These are phyloP conservation scores for Starmerella sp. DNA, from an alignment of 805 yeast genomes.

Conservation along the genomic window DNA sequence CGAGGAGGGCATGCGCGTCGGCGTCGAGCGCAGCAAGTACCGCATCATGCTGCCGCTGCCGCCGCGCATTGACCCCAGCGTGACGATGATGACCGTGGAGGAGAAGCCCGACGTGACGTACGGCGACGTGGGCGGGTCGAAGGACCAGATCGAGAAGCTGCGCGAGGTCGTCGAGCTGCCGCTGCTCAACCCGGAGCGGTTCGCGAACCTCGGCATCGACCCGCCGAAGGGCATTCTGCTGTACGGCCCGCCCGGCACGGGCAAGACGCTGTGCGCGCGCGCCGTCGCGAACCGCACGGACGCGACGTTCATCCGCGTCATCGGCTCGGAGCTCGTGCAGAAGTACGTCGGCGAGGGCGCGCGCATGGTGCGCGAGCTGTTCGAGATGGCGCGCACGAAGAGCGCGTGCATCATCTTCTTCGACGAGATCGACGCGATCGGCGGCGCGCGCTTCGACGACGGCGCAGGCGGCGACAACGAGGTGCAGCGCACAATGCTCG, in stretches of 20 bases:
- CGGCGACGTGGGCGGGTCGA: slow-evolving; percentile 97
- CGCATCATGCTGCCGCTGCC: slow-evolving; percentile 96
- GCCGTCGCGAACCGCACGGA: slow-evolving; percentile 99
- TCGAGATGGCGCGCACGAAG: slow-evolving; percentile 98
- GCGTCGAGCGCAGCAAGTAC: slow-evolving; percentile 94
- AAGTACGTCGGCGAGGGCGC: slow-evolving; percentile 99
- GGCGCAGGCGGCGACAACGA: slow-evolving; percentile 99
- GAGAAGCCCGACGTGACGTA: slow-evolving; percentile 99
- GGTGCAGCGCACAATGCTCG: slow-evolving; percentile 98
- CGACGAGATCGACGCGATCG: slow-evolving; percentile 98
- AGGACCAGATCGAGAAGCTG: slow-evolving; percentile 92
- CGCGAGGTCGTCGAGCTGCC: slow-evolving; percentile 96
- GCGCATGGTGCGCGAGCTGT: slow-evolving; percentile 95
- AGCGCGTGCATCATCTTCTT: slow-evolving; percentile 96
- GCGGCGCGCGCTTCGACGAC: slow-evolving; percentile 99
- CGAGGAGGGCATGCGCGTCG: slow-evolving; percentile 99
- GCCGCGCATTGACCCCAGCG: slow-evolving; percentile 94
- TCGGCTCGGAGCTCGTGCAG: slow-evolving; percentile 96
- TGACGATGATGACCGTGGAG: slow-evolving; percentile 99
- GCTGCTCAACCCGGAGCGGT: slow-evolving; percentile 86
- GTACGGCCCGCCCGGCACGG: slow-evolving; percentile 98
- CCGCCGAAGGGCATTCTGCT: slow-evolving; percentile 96
- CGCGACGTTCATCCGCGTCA: slow-evolving; percentile 95
- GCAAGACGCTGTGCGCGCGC: slow-evolving; percentile 95
- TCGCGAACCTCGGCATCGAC: slow-evolving; percentile 92